A percentile compares a stretch with the other conserved stretches of the same genome.
Conservation (phyloP, 495 filamentous ascomycete species). For the Penicillium waksmanii region DNA sequence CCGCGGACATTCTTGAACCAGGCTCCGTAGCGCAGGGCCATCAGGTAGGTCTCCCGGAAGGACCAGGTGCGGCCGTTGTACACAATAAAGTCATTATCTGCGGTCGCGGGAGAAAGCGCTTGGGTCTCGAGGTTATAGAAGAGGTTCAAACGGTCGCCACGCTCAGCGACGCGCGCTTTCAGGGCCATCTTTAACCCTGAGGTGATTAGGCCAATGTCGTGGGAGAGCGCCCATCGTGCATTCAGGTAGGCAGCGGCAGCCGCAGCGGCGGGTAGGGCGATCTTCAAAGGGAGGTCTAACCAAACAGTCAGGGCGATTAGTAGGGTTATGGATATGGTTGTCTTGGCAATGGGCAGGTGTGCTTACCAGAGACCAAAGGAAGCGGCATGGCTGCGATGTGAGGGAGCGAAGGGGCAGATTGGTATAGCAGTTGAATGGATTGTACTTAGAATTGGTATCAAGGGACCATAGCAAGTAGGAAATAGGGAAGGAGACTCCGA, state of each 20-base stretch:
- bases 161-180: constrained; percentile 46
- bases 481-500: too few species aligned
- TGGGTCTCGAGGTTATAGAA: constrained; percentile 81
- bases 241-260: constrained; percentile 81
- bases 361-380: constrained; percentile 17
- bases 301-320: constrained; percentile 3
- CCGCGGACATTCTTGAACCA: constrained; percentile 77
- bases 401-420: too few species aligned
- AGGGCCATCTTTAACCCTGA: constrained; percentile 48
- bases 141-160: constrained; percentile 64
- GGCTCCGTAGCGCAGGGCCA: constrained; percentile 73
- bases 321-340: neutral
- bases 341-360: neutral
- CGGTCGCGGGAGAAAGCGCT: constrained; percentile 61
- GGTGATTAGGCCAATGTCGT: constrained; percentile 64
- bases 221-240: constrained; percentile 66
- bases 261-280: constrained; percentile 67
- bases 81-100: constrained; percentile 66
- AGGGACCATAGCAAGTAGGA: too few species aligned
- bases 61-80: constrained; percentile 78
- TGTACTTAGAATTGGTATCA: too few species aligned
- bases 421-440: too few species aligned
- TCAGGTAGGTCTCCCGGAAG: constrained; percentile 79
- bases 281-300: constrained; percentile 44
- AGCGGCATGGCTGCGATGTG: constrained; percentile 4